Evolutionary conservation across 1,139 yeast species (phyloP), one percentile per base, ranked within the genome.

Genomic region (Hyphopichia buzzinii): DNA sequence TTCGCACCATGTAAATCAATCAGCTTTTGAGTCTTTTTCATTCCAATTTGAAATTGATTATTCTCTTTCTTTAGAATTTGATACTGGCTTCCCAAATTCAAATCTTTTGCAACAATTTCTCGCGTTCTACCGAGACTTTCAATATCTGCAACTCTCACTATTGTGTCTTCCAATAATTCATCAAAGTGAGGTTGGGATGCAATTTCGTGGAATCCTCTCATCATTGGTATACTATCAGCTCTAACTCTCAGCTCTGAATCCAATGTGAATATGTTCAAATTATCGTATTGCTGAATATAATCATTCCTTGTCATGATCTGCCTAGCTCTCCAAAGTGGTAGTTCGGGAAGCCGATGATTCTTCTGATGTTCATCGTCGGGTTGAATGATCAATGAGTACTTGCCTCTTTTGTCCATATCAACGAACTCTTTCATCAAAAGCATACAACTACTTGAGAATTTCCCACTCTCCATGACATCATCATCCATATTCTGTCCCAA

Each of bases 241-340:
- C 84, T 64, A 3, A 86, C 95, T 39, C 81, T 69, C 0, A 89
- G 81, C 41, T 75, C 74, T 0, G 88, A 78, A 57, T 86, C 94
- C 38, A 86, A 77, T 1, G 95, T 84, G 56, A 86, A 86, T 17
- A 86, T 77, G 55, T 86, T 86, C 44, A 85, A 61, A 48, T 83
- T 79, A 54, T 86, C 95, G 53, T 83, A 84, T 17, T 56, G 65
- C 50, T 84, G 88, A 43, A 86, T 86, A 52, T 77, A 86, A 56
- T 86, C 95, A 1, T 89, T 81, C 37, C 95, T 64, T 0, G 95
- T 86, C 95, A 86, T 85, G 42, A 86, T 75, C 53, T 85, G 94
- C 31, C 94, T 62, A 3, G 94, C 87, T 48, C 90, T 69, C 94
- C 95, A 86, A 11, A 86, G 62, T 1, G 95, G 95, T 17, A 86